Percentiles rank a stretch among this genome's conserved stretches.
phyloP scores from a whole-genome alignment of 805 yeast genomes.

The Candida succiphila region DNA sequence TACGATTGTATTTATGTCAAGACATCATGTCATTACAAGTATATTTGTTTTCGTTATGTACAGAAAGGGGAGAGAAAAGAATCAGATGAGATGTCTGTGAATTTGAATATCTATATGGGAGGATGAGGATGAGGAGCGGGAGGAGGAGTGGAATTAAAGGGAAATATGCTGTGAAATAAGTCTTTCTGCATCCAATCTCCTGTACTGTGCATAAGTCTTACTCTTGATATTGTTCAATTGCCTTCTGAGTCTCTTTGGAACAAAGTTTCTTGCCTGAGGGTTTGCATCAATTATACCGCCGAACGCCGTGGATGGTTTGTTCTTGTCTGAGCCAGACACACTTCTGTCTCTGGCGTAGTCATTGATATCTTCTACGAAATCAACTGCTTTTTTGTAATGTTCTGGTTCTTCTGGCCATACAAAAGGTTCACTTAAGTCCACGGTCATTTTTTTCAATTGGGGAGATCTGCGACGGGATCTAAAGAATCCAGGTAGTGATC shows the following conservation, averaged over 20 bases:
- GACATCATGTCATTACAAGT: no score
- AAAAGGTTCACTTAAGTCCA: constrained; percentile 92
- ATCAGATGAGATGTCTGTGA: no score
- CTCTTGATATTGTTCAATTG: constrained; percentile 36
- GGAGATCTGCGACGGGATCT: constrained; percentile 66
- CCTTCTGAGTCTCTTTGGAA: constrained; percentile 39
- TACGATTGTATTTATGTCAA: no score
- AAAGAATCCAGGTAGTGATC: constrained; percentile 41
- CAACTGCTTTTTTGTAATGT: constrained; percentile 22
- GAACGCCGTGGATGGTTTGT: constrained; percentile 61
- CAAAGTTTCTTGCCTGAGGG: constrained; percentile 55
- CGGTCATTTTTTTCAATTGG: constrained; percentile 91
- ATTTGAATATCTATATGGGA: no score
- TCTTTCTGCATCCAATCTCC: constrained; percentile 19
- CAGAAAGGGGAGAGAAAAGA: no score
- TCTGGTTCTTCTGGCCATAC: constrained; percentile 74
- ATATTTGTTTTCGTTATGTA: no score
- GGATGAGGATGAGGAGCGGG: no score
- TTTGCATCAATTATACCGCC: constrained; percentile 53
- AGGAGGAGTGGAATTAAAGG: constrained; percentile 26
- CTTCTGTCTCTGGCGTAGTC: constrained; percentile 41
- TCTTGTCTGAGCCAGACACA: constrained; percentile 54
- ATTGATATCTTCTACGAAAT: constrained; percentile 33
- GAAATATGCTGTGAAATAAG: constrained; percentile 31
- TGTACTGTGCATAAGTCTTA: constrained; percentile 18